Percentiles rank a stretch among this genome's conserved stretches.
Evolutionary conservation across 2,329 filamentous ascomycete species (phyloP).

Genomic region (Botryotinia narcissicola): DNA sequence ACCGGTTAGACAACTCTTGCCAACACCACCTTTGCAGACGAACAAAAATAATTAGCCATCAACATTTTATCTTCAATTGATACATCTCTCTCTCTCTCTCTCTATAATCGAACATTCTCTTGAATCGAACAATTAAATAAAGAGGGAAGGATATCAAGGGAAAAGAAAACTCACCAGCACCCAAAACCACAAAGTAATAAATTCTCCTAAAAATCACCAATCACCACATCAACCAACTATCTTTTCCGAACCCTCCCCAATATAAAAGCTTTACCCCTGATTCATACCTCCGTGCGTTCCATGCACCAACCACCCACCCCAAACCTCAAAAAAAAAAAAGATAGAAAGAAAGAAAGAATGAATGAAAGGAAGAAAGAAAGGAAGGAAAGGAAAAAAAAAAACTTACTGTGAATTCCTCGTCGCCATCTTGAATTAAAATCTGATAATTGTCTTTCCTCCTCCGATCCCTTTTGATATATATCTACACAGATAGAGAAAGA

Average conservation of each 20-base stretch:
- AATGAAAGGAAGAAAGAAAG: neutral
- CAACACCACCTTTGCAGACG: constrained; percentile 59
- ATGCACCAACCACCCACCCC: constrained; percentile 5
- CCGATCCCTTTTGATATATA: neutral
- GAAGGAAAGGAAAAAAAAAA: neutral
- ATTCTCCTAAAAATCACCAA: constrained; percentile 47
- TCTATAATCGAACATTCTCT: neutral
- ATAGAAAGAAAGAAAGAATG: neutral
- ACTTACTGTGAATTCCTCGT: constrained; percentile 17
- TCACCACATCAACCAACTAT: constrained; percentile 13
- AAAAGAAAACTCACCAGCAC: constrained; percentile 48
- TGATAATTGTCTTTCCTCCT: neutral
- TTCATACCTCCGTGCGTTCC: constrained; percentile 18
- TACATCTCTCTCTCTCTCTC: neutral
- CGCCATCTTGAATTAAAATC: constrained; percentile 11
- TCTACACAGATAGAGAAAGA: neutral
- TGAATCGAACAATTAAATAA: neutral
- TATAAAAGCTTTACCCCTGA: constrained; percentile 19
- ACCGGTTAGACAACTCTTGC: constrained; percentile 74
- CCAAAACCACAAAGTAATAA: constrained; percentile 65
- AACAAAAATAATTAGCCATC: constrained; percentile 33
- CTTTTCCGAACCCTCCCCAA: neutral
- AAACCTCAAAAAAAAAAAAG: neutral
- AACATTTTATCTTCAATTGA: neutral
- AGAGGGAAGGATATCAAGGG: constrained; percentile 4